Conservation (phyloP, 2,329 filamentous ascomycete species). For the Madurella fahalii region DNA sequence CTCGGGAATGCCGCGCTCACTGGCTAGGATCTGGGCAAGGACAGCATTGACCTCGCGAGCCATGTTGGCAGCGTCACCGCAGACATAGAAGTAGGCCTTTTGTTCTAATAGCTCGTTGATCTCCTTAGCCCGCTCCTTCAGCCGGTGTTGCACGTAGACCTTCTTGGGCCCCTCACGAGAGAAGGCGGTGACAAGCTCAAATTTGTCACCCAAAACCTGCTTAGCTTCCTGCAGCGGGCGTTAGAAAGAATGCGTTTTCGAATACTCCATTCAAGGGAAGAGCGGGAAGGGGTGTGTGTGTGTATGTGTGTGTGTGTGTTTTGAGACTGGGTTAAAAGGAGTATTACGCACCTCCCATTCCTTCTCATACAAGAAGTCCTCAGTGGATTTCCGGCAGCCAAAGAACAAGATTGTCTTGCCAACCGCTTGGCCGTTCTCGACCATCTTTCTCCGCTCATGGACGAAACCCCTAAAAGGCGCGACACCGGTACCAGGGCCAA, state of each 20-base stretch:
- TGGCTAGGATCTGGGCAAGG: constrained; percentile 80
- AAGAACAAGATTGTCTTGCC: constrained; percentile 91
- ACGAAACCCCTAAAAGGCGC: constrained; percentile 95
- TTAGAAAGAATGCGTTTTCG: constrained; percentile 5
- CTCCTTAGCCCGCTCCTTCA: constrained; percentile 77
- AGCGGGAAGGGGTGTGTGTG: no score
- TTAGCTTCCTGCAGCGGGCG: constrained; percentile 64
- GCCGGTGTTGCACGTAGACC: constrained; percentile 92
- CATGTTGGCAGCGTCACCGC: constrained; percentile 97
- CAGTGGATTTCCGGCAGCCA: constrained; percentile 79
- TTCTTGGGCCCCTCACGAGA: constrained; percentile 85
- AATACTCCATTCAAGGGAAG: no score
- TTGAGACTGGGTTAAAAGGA: not conserved
- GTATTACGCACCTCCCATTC: constrained; percentile 79
- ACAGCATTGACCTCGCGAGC: constrained; percentile 86
- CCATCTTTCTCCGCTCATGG: constrained; percentile 85
- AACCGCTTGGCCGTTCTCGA: constrained; percentile 73
- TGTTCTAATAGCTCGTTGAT: constrained; percentile 82
- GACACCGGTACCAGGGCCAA: constrained; percentile 93
- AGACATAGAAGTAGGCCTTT: constrained; percentile 96
- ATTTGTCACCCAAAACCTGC: constrained; percentile 77
- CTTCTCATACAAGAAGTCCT: constrained; percentile 88
- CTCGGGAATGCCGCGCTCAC: constrained; percentile 76
- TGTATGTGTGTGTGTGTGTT: no score
- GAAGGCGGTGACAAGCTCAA: constrained; percentile 89